Percentiles rank a stretch among this genome's conserved stretches.
Evolutionary conservation across 164 flowering plant species (phyloP).

Genomic region (Malania oleifera): DNA sequence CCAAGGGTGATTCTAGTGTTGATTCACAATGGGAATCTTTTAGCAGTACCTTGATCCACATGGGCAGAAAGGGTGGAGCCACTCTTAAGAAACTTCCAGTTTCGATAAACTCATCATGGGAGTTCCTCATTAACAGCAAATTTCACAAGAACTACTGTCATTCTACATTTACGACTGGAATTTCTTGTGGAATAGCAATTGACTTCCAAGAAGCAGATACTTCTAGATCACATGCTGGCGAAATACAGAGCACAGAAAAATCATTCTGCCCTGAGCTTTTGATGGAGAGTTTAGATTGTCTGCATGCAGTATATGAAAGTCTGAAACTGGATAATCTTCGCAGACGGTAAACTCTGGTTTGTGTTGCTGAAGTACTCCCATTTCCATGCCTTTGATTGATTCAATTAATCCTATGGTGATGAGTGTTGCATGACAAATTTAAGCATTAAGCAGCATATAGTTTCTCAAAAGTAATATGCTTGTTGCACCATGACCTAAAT

Average conservation of each 20-base stretch:
- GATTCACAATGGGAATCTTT: constrained; percentile 84
- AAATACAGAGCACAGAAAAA: constrained; percentile 24
- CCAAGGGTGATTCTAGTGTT: constrained; percentile 42
- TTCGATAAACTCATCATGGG: constrained; percentile 59
- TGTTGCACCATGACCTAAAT: not conserved
- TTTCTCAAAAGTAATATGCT: not conserved
- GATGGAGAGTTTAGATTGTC: constrained; percentile 49
- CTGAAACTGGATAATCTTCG: constrained; percentile 82
- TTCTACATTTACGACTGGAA: constrained; percentile 20
- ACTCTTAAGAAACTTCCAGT: constrained; percentile 15
- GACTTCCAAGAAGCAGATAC: constrained; percentile 20
- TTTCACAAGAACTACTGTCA: constrained; percentile 58
- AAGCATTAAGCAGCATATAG: not conserved
- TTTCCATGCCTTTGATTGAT: not conserved
- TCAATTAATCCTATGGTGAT: not conserved
- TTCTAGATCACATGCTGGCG: constrained; percentile 15
- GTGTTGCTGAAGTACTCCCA: not conserved
- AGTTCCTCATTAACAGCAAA: constrained; percentile 66
- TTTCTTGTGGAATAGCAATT: constrained; percentile 20
- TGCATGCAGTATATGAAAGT: constrained; percentile 93
- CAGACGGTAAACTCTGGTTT: constrained; percentile 40
- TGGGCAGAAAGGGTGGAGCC: constrained; percentile 32
- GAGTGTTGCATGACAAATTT: not conserved
- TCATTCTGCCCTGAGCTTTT: constrained; percentile 43
- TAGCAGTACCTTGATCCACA: constrained; percentile 41